Base-by-base conservation (phyloP, 768 basidiomycete species). In the Cyclocybe aegerita region DNA sequence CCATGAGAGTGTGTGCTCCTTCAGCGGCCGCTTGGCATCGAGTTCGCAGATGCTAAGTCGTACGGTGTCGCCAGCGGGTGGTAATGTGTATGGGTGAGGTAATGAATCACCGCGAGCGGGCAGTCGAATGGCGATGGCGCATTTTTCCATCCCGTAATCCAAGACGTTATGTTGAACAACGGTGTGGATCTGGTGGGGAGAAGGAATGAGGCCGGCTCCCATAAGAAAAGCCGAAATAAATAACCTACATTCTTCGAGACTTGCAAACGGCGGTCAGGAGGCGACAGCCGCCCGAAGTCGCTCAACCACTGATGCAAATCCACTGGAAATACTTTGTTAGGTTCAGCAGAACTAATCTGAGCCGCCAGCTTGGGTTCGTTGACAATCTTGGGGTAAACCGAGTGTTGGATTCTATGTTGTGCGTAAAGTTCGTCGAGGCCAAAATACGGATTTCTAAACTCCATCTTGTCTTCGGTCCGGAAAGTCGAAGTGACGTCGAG, bases 91-190 rank as follows among this genome's bases (percentile, higher is more conserved):
- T 17, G 58, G 60, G 45, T 66, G 63, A 5, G 63, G 65, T 17
- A 66, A 52, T 12, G 35, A 31, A 17, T 57, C 60, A 34, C 55
- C 61, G 8, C 57, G 52, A 6, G 52, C 39, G 29, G 65, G 65
- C 29, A 66, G 56, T 37, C 61, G 61, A 17, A 60, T 57, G 9
- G 58, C 55, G 29, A 66, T 42, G n/a, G 58, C 49, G 46, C 65
- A 66, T 14, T 58, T 56, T 43, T 66, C 65, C 65, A 64, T 66
- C 17, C 65, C 65, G 48, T 62, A 66, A 58, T 66, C 65, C 6
- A 66, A 49, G 30, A 66, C 49, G 38, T 60, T 53, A 34, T 62
- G 64, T 37, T 66, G 65, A 3, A 52, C 39, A 1, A 66, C 46
- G 11, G 63, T 66, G 39, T 59, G 52, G 10, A 66, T 47, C 65